These are phyloP conservation scores for Stipa capillata DNA, from an alignment of 176 grass and related monocot species.

Conservation along the genomic window DNA sequence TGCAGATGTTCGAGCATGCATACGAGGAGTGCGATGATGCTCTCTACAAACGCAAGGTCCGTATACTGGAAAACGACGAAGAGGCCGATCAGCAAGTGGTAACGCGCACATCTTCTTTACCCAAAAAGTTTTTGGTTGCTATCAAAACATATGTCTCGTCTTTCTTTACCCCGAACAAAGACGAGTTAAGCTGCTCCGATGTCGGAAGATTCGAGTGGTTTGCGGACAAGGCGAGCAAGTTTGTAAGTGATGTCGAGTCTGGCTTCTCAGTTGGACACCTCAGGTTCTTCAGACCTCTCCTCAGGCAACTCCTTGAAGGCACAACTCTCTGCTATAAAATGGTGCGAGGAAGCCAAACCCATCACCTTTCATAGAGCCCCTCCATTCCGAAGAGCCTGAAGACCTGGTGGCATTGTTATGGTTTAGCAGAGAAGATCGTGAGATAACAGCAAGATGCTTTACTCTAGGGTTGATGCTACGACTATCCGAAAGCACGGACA, in stretches of 20 bases:
- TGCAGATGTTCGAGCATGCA: not conserved
- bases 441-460: not conserved
- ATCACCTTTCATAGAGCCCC: not conserved
- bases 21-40: not conserved
- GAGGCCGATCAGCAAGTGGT: not conserved
- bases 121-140: not conserved
- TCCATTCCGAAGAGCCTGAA: not conserved
- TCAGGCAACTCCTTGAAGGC: not conserved
- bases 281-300: not conserved
- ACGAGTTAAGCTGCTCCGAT: too few species aligned
- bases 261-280: not conserved
- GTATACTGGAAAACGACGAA: too few species aligned
- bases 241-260: not conserved
- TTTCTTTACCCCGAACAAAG: not conserved
- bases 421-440: fast-evolving
- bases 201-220: not conserved
- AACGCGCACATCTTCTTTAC: not conserved
- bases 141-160: not conserved
- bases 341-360: too few species aligned
- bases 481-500: not conserved
- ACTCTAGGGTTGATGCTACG: not conserved
- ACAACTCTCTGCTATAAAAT: not conserved
- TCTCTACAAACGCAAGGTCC: not conserved
- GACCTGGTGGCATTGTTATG: fast-evolving
- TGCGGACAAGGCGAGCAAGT: not conserved